Conservation (phyloP, 1,284 basidiomycete species). For the Phellinidium pouzarii region DNA sequence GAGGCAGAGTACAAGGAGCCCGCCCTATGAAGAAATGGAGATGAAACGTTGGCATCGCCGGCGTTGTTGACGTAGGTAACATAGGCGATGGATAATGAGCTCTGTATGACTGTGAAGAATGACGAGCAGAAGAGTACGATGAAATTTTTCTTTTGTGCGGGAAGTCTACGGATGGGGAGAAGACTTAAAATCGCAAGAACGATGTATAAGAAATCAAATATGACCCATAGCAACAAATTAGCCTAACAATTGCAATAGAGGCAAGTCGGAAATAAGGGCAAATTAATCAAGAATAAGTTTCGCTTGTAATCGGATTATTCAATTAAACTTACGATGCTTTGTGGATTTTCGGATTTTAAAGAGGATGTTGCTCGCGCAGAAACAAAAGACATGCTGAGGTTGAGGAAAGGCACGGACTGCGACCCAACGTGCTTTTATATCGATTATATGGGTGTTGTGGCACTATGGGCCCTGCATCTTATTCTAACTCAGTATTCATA, state of each 20-base stretch:
- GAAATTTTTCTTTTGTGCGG: neutral
- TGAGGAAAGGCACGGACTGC: too few relatives aligned
- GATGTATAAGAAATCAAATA: neutral
- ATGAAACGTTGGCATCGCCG: neutral
- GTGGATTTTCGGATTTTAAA: neutral
- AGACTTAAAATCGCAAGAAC: neutral
- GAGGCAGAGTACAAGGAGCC: neutral
- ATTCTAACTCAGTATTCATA: neutral
- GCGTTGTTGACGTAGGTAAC: neutral
- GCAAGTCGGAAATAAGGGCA: neutral
- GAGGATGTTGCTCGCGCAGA: neutral
- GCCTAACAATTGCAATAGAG: neutral
- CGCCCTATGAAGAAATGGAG: neutral
- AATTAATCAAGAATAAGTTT: neutral
- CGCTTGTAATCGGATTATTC: neutral
- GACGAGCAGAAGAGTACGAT: neutral
- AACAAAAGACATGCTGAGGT: neutral
- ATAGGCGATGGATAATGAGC: neutral
- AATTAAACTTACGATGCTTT: neutral
- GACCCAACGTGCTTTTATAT: too few relatives aligned
- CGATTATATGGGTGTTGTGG: neutral
- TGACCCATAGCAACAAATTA: neutral
- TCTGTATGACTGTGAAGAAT: neutral
- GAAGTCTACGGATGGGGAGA: neutral
- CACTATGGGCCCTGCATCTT: neutral